These are phyloP conservation scores for Hypoxylon sp. DNA, from an alignment of 2,329 filamentous ascomycete species.

Conservation along the genomic window DNA sequence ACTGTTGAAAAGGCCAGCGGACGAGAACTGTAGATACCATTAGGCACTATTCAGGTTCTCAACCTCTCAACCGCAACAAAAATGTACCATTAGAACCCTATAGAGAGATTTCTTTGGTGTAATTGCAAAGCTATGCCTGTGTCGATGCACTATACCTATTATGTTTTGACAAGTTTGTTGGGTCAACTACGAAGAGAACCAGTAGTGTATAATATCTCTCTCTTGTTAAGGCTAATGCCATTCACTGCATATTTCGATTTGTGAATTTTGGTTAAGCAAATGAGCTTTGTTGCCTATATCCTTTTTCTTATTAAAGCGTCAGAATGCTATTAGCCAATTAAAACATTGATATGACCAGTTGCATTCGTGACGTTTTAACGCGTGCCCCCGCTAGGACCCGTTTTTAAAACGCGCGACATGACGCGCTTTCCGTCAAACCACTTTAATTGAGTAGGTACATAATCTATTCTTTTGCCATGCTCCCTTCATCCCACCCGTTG, in stretches of 20 bases:
- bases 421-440: slow-evolving; percentile 49
- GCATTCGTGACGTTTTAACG: slow-evolving; percentile 41
- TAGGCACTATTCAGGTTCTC: slow-evolving; percentile 4
- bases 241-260: neutral
- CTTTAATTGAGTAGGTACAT: slow-evolving; percentile 40
- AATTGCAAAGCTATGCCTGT: neutral
- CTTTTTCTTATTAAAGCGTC: neutral
- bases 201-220: no score
- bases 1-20: slow-evolving; percentile 79
- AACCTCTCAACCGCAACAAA: slow-evolving; percentile 6
- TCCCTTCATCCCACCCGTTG: neutral
- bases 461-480: slow-evolving; percentile 4
- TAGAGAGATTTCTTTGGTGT: slow-evolving; percentile 6
- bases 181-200: neutral
- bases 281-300: slow-evolving; percentile 5
- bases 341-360: slow-evolving; percentile 12
- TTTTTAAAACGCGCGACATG: slow-evolving; percentile 47
- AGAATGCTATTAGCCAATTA: slow-evolving; percentile 16
- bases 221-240: neutral
- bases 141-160: neutral
- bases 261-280: slow-evolving; percentile 12
- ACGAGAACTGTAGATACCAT: slow-evolving; percentile 67
- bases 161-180: neutral
- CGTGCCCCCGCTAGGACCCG: slow-evolving; percentile 40
- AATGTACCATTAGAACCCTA: slow-evolving; percentile 25